Percentiles rank a stretch among this genome's conserved stretches.
Conservation (phyloP, 2,329 filamentous ascomycete genomes). For the Rutstroemia sp. region DNA sequence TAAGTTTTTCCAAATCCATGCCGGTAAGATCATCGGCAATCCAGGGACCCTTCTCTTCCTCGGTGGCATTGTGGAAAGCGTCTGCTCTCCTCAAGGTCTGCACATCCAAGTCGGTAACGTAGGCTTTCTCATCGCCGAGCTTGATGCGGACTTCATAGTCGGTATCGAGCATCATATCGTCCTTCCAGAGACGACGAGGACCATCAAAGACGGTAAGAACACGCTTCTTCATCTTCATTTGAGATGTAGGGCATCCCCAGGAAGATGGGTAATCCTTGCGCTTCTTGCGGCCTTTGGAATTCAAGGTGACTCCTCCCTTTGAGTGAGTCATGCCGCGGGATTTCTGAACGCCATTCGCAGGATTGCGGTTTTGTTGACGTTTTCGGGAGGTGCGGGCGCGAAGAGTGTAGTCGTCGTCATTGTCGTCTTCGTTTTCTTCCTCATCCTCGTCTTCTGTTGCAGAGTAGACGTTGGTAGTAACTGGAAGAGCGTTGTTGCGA, state of each 20-base stretch:
- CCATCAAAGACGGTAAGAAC: conserved; percentile 92
- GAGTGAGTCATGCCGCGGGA: conserved; percentile 71
- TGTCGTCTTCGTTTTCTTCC: conserved; percentile 49
- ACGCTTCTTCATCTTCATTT: conserved; percentile 98
- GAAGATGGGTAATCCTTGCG: conserved; percentile 87
- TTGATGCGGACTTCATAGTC: conserved; percentile 89
- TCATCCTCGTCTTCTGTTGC: conserved; percentile 40
- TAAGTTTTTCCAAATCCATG: conserved; percentile 53
- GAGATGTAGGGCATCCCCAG: conserved; percentile 86
- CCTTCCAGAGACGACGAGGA: conserved; percentile 80
- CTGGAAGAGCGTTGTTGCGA: conserved; percentile 47
- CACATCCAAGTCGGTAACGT: conserved; percentile 89
- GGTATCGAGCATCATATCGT: conserved; percentile 97
- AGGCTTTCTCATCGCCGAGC: conserved; percentile 54
- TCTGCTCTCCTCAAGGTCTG: conserved; percentile 85
- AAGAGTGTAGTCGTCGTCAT: conserved; percentile 50
- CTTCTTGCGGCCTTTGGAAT: conserved; percentile 70
- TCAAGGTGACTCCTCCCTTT: conserved; percentile 59
- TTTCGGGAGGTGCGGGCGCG: conserved; percentile 37
- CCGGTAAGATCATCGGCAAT: conserved; percentile 62
- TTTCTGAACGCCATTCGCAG: conserved; percentile 50
- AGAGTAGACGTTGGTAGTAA: conserved; percentile 38
- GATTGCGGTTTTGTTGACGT: conserved; percentile 25
- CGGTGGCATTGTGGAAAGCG: conserved; percentile 70
- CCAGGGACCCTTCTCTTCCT: conserved; percentile 85